Evolutionary conservation across 2,329 filamentous ascomycete species (phyloP).

Genomic region (Arthrobotrys sinensis): DNA sequence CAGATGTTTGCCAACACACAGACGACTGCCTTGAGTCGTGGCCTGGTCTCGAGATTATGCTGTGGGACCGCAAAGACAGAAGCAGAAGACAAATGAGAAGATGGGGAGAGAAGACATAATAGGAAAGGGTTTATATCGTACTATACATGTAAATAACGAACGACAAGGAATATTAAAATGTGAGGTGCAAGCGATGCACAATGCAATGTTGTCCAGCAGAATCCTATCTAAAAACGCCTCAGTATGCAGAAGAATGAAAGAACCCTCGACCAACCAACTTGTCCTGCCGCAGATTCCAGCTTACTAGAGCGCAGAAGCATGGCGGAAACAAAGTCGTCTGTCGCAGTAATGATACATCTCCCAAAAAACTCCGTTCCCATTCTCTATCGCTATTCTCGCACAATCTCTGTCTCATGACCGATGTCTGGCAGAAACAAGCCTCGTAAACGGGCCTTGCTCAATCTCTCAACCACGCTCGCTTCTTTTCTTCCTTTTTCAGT

Average conservation of each 20-base stretch:
- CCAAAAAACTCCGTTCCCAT: slow-evolving; percentile 16
- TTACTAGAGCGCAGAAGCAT: not conserved
- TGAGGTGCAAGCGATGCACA: slow-evolving; percentile 29
- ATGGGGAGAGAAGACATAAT: slow-evolving; percentile 15
- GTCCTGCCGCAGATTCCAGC: not conserved
- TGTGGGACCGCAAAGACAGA: not conserved
- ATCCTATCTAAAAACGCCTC: slow-evolving; percentile 32
- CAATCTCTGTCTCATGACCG: not conserved
- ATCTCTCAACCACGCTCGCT: slow-evolving; percentile 89
- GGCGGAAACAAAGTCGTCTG: not conserved
- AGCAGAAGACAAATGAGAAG: slow-evolving; percentile 12
- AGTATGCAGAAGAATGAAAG: slow-evolving; percentile 15
- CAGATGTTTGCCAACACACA: slow-evolving; percentile 38
- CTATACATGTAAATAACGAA: slow-evolving; percentile 17
- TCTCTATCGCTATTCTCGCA: slow-evolving; percentile 9
- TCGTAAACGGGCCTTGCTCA: slow-evolving; percentile 68
- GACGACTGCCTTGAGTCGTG: slow-evolving; percentile 19
- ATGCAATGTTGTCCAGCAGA: slow-evolving; percentile 12
- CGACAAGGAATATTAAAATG: slow-evolving; percentile 7
- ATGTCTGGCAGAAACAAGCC: not conserved
- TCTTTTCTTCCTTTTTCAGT: slow-evolving; percentile 93
- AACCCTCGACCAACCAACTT: not conserved
- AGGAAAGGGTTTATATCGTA: slow-evolving; percentile 24
- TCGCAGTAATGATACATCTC: slow-evolving; percentile 24
- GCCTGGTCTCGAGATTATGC: slow-evolving; percentile 3